A percentile compares a stretch with the other conserved stretches of the same genome.
These are phyloP conservation scores for Byssothecium circinans DNA, from an alignment of 2,329 filamentous ascomycete species.

Conservation along the genomic window DNA sequence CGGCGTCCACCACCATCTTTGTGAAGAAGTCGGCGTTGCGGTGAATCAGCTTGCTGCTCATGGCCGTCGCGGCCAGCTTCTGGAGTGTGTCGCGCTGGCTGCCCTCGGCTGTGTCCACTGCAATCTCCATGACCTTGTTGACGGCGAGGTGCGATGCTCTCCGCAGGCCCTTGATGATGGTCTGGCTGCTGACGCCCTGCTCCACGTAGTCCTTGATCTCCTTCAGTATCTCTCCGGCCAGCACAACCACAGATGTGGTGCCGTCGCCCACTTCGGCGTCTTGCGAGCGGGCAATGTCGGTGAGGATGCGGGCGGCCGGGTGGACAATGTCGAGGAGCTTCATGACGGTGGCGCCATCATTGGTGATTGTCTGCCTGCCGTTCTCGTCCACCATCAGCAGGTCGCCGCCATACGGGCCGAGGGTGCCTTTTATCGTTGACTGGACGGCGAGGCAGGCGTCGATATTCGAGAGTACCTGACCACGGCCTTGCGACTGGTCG, in stretches of 20 bases:
- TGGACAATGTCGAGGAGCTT: conserved; percentile 99
- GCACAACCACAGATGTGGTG: conserved; percentile 93
- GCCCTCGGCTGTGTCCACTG: conserved; percentile 77
- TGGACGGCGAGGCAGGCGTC: conserved; percentile 97
- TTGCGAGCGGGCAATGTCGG: conserved; percentile 97
- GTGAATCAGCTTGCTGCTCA: conserved; percentile 99
- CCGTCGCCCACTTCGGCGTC: conserved; percentile 98
- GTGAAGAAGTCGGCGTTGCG: conserved; percentile 96
- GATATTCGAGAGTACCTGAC: conserved; percentile 96
- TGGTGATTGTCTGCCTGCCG: conserved; percentile 95
- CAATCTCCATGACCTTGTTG: conserved; percentile 99
- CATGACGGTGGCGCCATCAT: conserved; percentile 99
- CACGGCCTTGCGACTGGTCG: conserved; percentile 94
- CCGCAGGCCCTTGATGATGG: conserved; percentile 93
- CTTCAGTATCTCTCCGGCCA: conserved; percentile 97
- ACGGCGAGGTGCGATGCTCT: conserved; percentile 87
- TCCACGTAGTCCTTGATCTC: conserved; percentile 96
- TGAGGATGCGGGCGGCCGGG: conserved; percentile 93
- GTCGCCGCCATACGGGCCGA: conserved; percentile 96
- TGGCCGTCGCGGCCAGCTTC: conserved; percentile 91
- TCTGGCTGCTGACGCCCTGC: conserved; percentile 94
- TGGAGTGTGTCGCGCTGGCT: conserved; percentile 84
- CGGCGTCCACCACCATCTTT: conserved; percentile 96
- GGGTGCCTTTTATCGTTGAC: conserved; percentile 89
- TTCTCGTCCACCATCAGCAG: conserved; percentile 94